These are phyloP conservation scores for Zygoascus sp. DNA, from an alignment of 1,139 yeast genomes.

Conservation along the genomic window DNA sequence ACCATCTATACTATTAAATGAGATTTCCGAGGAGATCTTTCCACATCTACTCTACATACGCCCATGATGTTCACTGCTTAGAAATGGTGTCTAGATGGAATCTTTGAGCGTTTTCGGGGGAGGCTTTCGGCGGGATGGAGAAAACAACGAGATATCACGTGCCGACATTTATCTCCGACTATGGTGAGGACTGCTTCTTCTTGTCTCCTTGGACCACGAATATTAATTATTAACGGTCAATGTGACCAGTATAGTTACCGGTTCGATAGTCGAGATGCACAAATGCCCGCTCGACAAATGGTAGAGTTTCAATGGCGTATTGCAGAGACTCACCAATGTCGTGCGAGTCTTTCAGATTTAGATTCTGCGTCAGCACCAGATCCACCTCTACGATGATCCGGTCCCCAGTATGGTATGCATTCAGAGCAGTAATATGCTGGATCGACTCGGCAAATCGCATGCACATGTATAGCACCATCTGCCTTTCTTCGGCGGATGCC, in stretches of 20 bases:
- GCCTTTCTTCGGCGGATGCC: conserved; percentile 59
- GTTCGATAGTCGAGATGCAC: conserved; percentile 67
- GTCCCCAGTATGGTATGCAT: conserved; percentile 78
- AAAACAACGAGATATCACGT: neutral
- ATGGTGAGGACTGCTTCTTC: neutral
- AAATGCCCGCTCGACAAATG: conserved; percentile 74
- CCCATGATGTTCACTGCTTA: conserved; percentile 6
- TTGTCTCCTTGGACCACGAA: neutral
- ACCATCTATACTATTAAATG: too few relatives aligned
- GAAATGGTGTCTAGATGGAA: neutral
- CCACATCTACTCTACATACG: neutral
- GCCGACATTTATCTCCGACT: neutral
- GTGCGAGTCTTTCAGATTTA: conserved; percentile 63
- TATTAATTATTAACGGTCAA: conserved; percentile 18
- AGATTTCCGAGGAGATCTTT: neutral
- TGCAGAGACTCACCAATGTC: conserved; percentile 80
- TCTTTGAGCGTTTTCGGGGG: neutral
- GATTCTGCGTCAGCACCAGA: conserved; percentile 51
- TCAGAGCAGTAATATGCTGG: conserved; percentile 58
- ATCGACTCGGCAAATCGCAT: conserved; percentile 67
- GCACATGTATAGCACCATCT: conserved; percentile 62
- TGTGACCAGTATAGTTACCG: conserved; percentile 39
- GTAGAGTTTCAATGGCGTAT: conserved; percentile 72
- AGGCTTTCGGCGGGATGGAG: too few relatives aligned
- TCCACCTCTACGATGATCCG: conserved; percentile 73